Base-by-base conservation (phyloP, 257 asterid species). In the Solanum pennellii region DNA sequence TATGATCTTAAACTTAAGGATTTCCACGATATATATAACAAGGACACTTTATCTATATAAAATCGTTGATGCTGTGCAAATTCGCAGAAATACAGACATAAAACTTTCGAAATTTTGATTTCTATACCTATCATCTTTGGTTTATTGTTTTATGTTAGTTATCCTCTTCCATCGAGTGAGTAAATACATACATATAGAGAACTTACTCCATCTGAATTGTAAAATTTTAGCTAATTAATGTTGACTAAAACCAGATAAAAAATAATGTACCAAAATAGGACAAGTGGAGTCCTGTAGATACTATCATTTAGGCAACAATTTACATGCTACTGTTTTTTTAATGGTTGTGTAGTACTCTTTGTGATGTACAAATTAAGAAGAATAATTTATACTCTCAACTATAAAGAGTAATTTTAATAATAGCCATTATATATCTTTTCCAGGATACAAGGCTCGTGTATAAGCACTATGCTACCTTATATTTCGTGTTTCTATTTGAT, bases 381-480 rank as follows among this genome's bases (percentile, higher is more conserved):
- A 79, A 9, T 47, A 44, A 13, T 25, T 27, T 79, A 15, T 79
- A 45, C 27, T 79, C 84, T 13, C 62, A 29, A 80, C 18, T 11
- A 47, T 29, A 80, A 5, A 47, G 68, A 80, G 85, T 47, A 80
- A 80, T 18, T 29, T 5, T 49, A 49, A 1, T 84, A 18, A 84
- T 47, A 68, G 69, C 8, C 18, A 47, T 18, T 45, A 59, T 62
- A 9, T 65, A 21, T 86, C 56, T 56, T 44, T 73, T 68, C 41
- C 88, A 90, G 92, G 92, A 66, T 74, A 72, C 88, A 7, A 75
- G 87, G 74, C 89, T 90, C 33, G 92, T 89, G 66, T 90, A 90
- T 88, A 90, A 90, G 88, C 90, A 87, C 82, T 87, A 87, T 76
- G 92, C 90, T 44, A 90, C 92, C 18, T 73, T 90, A 39, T 90